A percentile compares a stretch with the other conserved stretches of the same genome.
Evolutionary conservation across 371 early-diverging fungal species (phyloP).

Genomic region (Entomophthora muscae): DNA sequence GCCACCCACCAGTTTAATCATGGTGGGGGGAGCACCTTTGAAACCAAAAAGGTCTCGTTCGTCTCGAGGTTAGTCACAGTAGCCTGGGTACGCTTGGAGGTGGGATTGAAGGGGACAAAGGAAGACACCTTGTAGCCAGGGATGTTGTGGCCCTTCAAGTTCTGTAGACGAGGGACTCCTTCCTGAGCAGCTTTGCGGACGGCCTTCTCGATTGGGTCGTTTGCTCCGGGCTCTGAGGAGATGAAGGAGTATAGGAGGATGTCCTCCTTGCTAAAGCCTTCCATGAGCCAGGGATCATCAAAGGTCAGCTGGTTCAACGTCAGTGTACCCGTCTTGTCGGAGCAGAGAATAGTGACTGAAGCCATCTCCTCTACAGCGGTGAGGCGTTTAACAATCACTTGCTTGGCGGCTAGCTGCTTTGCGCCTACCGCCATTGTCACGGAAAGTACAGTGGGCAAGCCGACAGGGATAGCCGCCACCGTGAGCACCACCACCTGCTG

Average conservation of each 20-base stretch:
- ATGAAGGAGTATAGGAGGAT: slow-evolving; percentile 70
- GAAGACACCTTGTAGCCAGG: slow-evolving; percentile 72
- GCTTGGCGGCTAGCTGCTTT: slow-evolving; percentile 73
- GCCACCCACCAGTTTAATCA: slow-evolving; percentile 61
- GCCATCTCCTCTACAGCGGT: slow-evolving; percentile 91
- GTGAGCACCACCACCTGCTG: slow-evolving; percentile 76
- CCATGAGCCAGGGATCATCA: slow-evolving; percentile 66
- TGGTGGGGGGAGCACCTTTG: slow-evolving; percentile 91
- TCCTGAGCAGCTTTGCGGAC: slow-evolving; percentile 63
- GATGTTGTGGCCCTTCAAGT: slow-evolving; percentile 27
- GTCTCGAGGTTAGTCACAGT: slow-evolving; percentile 48
- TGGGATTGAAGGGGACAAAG: slow-evolving; percentile 84
- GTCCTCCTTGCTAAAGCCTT: slow-evolving; percentile 51
- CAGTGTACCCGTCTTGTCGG: slow-evolving; percentile 96
- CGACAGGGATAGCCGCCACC: slow-evolving; percentile 93
- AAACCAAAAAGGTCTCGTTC: slow-evolving; percentile 53
- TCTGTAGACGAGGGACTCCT: slow-evolving; percentile 40
- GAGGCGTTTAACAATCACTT: slow-evolving; percentile 89
- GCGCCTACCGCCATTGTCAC: slow-evolving; percentile 95
- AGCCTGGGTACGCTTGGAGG: slow-evolving; percentile 77
- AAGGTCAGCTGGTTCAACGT: slow-evolving; percentile 83
- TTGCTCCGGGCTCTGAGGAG: slow-evolving; percentile 76
- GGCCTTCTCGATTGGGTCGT: slow-evolving; percentile 82
- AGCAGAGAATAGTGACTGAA: slow-evolving; percentile 82
- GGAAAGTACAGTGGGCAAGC: slow-evolving; percentile 87